phyloP scores from a whole-genome alignment of 2,329 filamentous ascomycete species.

The Dissoconium aciculare region DNA sequence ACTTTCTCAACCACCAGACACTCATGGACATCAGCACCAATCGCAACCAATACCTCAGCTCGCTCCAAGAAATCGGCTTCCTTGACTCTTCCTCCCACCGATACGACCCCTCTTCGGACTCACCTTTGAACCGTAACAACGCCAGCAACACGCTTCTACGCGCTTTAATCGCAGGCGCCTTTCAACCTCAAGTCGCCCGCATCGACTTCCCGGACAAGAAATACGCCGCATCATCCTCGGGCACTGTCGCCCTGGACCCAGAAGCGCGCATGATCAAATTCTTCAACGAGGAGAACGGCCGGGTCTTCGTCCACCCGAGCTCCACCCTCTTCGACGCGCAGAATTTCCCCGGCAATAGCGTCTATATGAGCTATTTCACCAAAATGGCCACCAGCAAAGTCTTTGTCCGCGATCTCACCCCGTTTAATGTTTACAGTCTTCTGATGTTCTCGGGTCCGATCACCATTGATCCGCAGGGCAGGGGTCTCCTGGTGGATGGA shows the following conservation, averaged over 20 bases:
- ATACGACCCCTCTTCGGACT: constrained; percentile 12
- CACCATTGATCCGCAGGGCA: constrained; percentile 69
- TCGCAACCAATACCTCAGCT: constrained; percentile 67
- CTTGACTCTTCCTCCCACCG: constrained; percentile 28
- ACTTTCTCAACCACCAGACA: constrained; percentile 71
- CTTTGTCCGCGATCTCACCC: constrained; percentile 80
- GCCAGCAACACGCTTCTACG: constrained; percentile 33
- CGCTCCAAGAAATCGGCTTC: constrained; percentile 75
- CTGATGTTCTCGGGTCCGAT: constrained; percentile 80
- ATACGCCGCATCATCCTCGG: constrained; percentile 72
- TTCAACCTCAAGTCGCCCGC: constrained; percentile 68
- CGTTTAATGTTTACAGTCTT: constrained; percentile 78
- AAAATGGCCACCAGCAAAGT: constrained; percentile 88
- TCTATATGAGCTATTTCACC: constrained; percentile 77
- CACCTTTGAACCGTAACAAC: constrained; percentile 35
- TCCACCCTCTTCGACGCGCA: constrained; percentile 77
- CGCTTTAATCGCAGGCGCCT: constrained; percentile 35
- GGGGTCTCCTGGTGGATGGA: constrained; percentile 78
- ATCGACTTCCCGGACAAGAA: constrained; percentile 95
- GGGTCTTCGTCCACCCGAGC: constrained; percentile 85
- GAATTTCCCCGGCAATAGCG: constrained; percentile 56
- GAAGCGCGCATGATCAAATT: constrained; percentile 88
- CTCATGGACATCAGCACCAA: constrained; percentile 81
- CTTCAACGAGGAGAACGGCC: constrained; percentile 65
- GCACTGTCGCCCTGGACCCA: constrained; percentile 82